Conservation (phyloP, 345 rosid genomes). For the Corymbia maculata region DNA sequence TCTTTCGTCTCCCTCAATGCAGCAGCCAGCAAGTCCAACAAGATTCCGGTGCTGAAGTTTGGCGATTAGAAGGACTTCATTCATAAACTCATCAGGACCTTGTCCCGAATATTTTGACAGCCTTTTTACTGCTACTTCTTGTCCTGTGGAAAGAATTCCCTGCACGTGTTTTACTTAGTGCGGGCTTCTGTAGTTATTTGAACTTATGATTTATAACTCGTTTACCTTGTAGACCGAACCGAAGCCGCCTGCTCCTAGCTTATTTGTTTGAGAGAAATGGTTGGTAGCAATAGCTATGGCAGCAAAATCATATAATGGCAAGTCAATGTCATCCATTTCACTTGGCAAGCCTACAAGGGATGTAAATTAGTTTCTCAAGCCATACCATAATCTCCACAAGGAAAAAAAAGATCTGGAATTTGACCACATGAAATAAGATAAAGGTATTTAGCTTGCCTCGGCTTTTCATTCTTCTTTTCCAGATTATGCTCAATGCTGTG, state of each 20-base stretch:
- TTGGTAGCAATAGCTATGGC: not conserved
- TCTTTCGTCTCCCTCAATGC: not conserved
- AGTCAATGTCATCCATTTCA: not conserved
- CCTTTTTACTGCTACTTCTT: not conserved
- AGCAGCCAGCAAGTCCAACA: not conserved
- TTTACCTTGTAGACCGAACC: not conserved
- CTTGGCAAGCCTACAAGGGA: not conserved
- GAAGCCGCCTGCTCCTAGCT: not conserved
- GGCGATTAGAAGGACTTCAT: not conserved
- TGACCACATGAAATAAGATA: not conserved
- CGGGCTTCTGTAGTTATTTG: not conserved
- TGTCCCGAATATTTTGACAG: not conserved
- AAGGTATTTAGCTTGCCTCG: not conserved
- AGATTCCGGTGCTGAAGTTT: not conserved
- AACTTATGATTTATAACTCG: not conserved
- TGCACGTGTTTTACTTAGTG: not conserved
- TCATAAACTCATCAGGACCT: not conserved
- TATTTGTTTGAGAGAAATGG: not conserved
- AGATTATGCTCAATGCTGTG: not conserved
- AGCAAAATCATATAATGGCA: not conserved
- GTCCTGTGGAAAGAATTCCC: not conserved
- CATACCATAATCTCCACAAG: accelerated
- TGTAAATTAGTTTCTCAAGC: not conserved
- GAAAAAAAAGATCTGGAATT: not conserved
- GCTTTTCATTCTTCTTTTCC: not conserved